Evolutionary conservation across 169 alveolate species (phyloP).

Genomic region (Plasmodium fragile): DNA sequence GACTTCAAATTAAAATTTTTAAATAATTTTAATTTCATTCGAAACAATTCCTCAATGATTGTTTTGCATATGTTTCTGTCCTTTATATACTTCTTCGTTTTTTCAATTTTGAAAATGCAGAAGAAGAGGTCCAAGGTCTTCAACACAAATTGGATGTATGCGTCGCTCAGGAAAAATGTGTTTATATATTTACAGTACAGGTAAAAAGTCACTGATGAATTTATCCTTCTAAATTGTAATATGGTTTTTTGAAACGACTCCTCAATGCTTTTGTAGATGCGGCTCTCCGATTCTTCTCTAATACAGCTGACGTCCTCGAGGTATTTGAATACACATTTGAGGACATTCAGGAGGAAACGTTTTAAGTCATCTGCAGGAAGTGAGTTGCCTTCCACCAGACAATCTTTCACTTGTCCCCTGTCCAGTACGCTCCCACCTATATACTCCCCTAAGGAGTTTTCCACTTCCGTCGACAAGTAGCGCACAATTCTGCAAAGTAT

Average conservation of each 20-base stretch:
- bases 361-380: not conserved
- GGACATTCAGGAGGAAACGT: not conserved
- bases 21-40: not conserved
- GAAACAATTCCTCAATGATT: slow-evolving; percentile 4
- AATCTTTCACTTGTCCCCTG: not conserved
- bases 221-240: slow-evolving; percentile 1
- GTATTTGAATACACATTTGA: slow-evolving; percentile 11
- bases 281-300: not conserved
- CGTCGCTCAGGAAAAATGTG: slow-evolving; percentile 12
- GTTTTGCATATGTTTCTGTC: not conserved
- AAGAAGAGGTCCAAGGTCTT: slow-evolving; percentile 23
- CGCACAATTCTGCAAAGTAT: slow-evolving; percentile 11
- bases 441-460: not conserved
- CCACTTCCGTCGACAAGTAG: not conserved
- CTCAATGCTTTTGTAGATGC: not conserved
- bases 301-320: not conserved
- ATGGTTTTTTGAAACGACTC: slow-evolving; percentile 10
- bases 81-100: slow-evolving; percentile 19
- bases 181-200: slow-evolving; percentile 48
- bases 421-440: not conserved
- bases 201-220: slow-evolving; percentile 15
- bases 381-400: not conserved
- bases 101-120: slow-evolving; percentile 4
- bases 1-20: not conserved
- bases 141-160: not conserved